Conservation (phyloP, 2,329 filamentous ascomycete species). For the Akanthomyces uredinophilus region DNA sequence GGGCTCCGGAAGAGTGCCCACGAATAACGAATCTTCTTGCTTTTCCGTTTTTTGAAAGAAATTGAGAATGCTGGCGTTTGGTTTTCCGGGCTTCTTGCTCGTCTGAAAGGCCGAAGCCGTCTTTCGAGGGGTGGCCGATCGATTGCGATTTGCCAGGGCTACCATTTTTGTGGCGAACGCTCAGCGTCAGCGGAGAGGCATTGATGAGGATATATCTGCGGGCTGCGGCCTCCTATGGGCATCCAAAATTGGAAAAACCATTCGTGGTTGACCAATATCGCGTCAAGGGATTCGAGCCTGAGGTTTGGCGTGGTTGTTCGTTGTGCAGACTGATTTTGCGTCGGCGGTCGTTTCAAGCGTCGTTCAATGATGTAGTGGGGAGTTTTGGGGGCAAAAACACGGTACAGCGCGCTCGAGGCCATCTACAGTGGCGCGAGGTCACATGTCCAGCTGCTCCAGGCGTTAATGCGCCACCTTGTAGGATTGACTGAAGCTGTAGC, state of each 20-base stretch:
- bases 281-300: too few relatives aligned
- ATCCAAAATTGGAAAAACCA: neutral
- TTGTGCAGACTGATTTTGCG: neutral
- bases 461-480: neutral
- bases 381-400: constrained; percentile 15
- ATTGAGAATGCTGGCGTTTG: constrained; percentile 63
- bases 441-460: constrained; percentile 21
- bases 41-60: constrained; percentile 69
- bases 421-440: constrained; percentile 26
- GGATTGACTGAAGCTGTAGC: too few relatives aligned
- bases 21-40: constrained; percentile 55
- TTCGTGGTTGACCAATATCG: neutral
- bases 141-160: constrained; percentile 28
- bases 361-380: constrained; percentile 17
- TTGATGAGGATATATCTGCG: neutral
- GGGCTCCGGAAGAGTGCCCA: constrained; percentile 25
- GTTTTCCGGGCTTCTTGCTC: constrained; percentile 34
- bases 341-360: neutral
- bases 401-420: constrained; percentile 19
- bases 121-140: constrained; percentile 30
- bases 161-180: constrained; percentile 25
- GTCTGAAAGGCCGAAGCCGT: constrained; percentile 20
- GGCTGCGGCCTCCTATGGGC: neutral
- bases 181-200: neutral
- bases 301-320: neutral